phyloP scores from a whole-genome alignment of 352 stramenopile species.

The Plasmopara muralis region DNA sequence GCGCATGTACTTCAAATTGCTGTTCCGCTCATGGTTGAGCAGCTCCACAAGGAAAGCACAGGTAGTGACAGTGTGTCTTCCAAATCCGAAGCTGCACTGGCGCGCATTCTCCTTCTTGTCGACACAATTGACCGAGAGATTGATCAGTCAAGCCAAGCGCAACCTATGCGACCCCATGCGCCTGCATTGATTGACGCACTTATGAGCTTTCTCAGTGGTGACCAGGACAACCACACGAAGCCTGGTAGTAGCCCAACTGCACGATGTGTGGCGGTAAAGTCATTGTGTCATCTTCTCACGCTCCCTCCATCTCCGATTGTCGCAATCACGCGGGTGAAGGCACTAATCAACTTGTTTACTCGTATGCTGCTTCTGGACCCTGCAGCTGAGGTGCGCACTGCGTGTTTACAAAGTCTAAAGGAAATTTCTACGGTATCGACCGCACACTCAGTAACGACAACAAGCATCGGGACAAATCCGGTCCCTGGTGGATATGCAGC shows the following conservation, averaged over 20 bases:
- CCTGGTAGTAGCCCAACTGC: conserved; percentile 35
- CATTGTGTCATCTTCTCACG: conserved; percentile 67
- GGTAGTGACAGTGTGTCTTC: conserved; percentile 31
- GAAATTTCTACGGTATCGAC: conserved; percentile 61
- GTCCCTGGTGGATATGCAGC: conserved; percentile 51
- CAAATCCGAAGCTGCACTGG: conserved; percentile 65
- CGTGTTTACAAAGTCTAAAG: conserved; percentile 61
- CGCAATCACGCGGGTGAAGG: conserved; percentile 47
- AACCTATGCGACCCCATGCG: conserved; percentile 71
- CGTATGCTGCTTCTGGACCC: conserved; percentile 59
- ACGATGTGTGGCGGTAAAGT: conserved; percentile 57
- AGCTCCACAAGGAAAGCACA: conserved; percentile 36
- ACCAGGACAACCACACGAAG: conserved; percentile 17
- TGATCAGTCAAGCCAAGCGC: conserved; percentile 57
- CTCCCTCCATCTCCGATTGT: conserved; percentile 77
- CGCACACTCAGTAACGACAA: conserved; percentile 5
- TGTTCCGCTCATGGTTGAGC: conserved; percentile 54
- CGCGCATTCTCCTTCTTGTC: conserved; percentile 61
- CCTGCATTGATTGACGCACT: conserved; percentile 51
- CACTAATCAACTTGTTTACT: conserved; percentile 71
- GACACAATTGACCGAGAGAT: conserved; percentile 80
- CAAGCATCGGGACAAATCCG: conserved; percentile 12
- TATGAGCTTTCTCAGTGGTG: conserved; percentile 44
- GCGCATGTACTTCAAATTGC: conserved; percentile 61
- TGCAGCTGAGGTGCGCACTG: conserved; percentile 52